phyloP scores from a whole-genome alignment of 2,329 filamentous ascomycete species.

The Celoporthe dispersa region DNA sequence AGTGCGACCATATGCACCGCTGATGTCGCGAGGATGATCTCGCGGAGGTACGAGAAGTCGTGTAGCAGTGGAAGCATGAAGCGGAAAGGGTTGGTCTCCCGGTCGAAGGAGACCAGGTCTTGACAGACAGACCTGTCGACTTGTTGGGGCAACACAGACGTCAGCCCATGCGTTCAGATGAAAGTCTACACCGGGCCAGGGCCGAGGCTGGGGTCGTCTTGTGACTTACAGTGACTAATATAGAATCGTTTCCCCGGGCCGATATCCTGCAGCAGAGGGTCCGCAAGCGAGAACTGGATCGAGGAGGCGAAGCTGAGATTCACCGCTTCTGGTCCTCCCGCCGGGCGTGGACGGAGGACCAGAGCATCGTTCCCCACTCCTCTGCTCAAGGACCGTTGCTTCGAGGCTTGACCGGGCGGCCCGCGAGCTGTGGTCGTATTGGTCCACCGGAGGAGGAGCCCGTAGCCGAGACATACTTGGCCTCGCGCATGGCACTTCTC shows the following conservation, averaged over 20 bases:
- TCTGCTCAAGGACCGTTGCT: not conserved
- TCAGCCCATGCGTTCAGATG: not conserved
- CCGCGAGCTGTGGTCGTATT: conserved; percentile 55
- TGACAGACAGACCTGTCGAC: conserved; percentile 55
- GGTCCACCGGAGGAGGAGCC: conserved; percentile 64
- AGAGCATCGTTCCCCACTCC: not conserved
- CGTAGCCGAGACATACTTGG: conserved; percentile 65
- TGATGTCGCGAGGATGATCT: conserved; percentile 53
- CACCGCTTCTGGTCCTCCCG: not conserved
- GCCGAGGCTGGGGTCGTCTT: not conserved
- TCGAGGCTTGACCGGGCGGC: conserved; percentile 41
- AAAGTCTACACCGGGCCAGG: not conserved
- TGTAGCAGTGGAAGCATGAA: conserved; percentile 48
- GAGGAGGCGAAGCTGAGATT: not conserved
- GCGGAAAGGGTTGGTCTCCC: conserved; percentile 50
- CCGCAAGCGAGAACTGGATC: conserved; percentile 37
- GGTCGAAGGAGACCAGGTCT: conserved; percentile 55
- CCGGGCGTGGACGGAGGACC: not conserved
- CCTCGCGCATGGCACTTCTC: conserved; percentile 61
- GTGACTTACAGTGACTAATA: conserved; percentile 53
- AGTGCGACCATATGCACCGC: conserved; percentile 54
- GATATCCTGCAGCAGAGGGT: conserved; percentile 61
- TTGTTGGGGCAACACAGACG: conserved; percentile 34
- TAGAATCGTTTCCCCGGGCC: conserved; percentile 51
- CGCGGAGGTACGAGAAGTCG: conserved; percentile 47